Conservation (phyloP, 2,329 filamentous ascomycete genomes). For the Fusarium sp. region DNA sequence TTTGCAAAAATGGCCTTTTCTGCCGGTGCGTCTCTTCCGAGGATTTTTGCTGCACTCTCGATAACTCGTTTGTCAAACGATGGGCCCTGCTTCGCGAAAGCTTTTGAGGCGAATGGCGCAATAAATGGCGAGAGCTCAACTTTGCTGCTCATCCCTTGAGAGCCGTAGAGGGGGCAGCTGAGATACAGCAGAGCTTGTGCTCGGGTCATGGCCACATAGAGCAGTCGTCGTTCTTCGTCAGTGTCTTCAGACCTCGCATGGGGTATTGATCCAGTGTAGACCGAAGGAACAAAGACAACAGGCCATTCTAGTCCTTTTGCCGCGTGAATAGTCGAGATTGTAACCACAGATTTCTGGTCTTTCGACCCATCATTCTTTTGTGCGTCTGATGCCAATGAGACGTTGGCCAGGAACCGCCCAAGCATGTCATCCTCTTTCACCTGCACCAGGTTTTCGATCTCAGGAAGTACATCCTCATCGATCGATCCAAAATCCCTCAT, state of each 20-base stretch:
- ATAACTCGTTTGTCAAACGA: conserved; percentile 70
- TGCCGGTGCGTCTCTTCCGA: conserved; percentile 68
- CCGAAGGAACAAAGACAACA: conserved; percentile 88
- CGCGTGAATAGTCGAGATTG: conserved; percentile 94
- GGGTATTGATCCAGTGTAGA: conserved; percentile 89
- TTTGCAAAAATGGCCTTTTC: conserved; percentile 61
- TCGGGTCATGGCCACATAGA: conserved; percentile 97
- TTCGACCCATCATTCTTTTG: conserved; percentile 68
- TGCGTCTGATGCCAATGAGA: conserved; percentile 82
- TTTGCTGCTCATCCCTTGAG: conserved; percentile 63
- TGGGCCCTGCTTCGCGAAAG: conserved; percentile 69
- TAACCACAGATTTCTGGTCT: conserved; percentile 70
- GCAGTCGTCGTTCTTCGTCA: conserved; percentile 84
- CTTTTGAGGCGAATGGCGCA: conserved; percentile 52
- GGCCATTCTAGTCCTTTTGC: conserved; percentile 98
- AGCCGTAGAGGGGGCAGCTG: conserved; percentile 76
- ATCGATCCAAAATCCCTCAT: conserved; percentile 52
- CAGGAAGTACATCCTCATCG: conserved; percentile 66
- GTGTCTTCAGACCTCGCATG: conserved; percentile 85
- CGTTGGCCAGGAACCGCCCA: conserved; percentile 85
- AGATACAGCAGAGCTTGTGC: conserved; percentile 87
- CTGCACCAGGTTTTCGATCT: conserved; percentile 76
- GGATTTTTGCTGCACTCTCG: conserved; percentile 72
- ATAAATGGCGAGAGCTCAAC: conserved; percentile 78
- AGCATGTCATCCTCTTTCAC: conserved; percentile 69